phyloP scores from a whole-genome alignment of 495 filamentous ascomycete species.

The Xylaria telfairii region DNA sequence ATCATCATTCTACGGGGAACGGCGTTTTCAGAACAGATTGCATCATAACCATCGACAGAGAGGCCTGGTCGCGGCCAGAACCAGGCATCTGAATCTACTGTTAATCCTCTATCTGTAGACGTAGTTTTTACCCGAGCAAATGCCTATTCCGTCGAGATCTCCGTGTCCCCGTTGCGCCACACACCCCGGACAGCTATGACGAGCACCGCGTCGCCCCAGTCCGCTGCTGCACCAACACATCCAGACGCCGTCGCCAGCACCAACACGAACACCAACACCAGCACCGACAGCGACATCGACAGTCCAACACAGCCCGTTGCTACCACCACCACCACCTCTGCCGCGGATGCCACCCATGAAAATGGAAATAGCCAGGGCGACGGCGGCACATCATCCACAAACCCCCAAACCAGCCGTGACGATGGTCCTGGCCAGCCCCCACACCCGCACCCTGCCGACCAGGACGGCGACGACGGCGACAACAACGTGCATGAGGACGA shows the following conservation, averaged over 20 bases:
- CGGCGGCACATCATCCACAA: conserved; percentile 19
- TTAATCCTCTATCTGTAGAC: conserved; percentile 65
- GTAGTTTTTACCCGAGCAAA: conserved; percentile 64
- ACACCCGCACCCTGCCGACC: neutral
- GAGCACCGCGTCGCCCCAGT: conserved; percentile 56
- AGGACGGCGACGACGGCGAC: conserved; percentile 10
- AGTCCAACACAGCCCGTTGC: neutral
- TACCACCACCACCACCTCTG: neutral
- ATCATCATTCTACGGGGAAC: conserved; percentile 54
- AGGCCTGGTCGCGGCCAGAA: conserved; percentile 66
- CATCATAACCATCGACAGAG: conserved; percentile 48
- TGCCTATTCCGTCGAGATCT: conserved; percentile 70
- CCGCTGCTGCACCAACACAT: conserved; percentile 46
- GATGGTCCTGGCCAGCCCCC: neutral
- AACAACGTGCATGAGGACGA: conserved; percentile 44
- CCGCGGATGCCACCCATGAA: conserved; percentile 11
- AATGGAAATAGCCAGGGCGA: too few relatives aligned
- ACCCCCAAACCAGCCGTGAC: conserved; percentile 23
- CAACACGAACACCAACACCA: conserved; percentile 40
- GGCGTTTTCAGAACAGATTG: conserved; percentile 43
- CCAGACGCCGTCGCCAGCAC: conserved; percentile 21
- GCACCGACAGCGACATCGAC: conserved; percentile 30
- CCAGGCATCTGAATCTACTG: conserved; percentile 54
- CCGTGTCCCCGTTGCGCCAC: conserved; percentile 52
- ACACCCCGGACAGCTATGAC: conserved; percentile 56